Evolutionary conservation across 2,329 filamentous ascomycete genomes (phyloP), one percentile per base, ranked within the genome.

Genomic region (Canariomyces notabilis): DNA sequence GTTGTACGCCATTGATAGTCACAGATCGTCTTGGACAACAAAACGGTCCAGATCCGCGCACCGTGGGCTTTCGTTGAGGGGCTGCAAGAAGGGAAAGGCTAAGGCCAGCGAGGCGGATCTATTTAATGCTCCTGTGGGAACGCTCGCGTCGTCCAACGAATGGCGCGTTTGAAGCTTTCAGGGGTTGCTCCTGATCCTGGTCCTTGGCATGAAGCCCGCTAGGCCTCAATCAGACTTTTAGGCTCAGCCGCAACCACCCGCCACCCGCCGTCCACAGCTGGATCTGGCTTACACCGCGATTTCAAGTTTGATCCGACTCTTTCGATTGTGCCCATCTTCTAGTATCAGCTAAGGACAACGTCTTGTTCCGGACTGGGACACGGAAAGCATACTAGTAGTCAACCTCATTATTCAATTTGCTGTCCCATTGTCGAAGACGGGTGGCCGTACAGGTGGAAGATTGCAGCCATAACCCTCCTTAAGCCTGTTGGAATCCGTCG

Each of bases 181-280:
- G 29, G 31, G 37, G 36, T 18, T 38, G 9, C 18, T 44, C 12
- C 19, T 16, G 16, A 12, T 44, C 34, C 35, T 34, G 38, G n/a
- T 38, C 20, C 32, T 46, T 38, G 35, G 36, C 46, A 21, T 40
- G 23, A 32, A 21, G 22, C 32, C 41, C n/a, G 35, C 37, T 44
- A 40, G 35, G 7, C 21, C 36, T n/a, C 16, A 41, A 36, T 31
- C 11, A 22, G 31, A 22, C 8, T 22, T 14, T 15, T 18, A n/a
- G 8, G 12, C 16, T 48, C 35, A 33, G 38, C 40, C 39, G 26
- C 33, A 47, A n/a, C n/a, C n/a, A n/a, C n/a, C n/a, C n/a, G n/a
- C n/a, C n/a, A n/a, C n/a, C n/a, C n/a, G n/a, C n/a, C n/a, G n/a
- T n/a, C n/a, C n/a, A n/a, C n/a, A n/a, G n/a, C n/a, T n/a, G n/a